Evolutionary conservation across 2,329 filamentous ascomycete genomes (phyloP), one percentile per base, ranked within the genome.

Genomic region (Gnomoniopsis sp.): DNA sequence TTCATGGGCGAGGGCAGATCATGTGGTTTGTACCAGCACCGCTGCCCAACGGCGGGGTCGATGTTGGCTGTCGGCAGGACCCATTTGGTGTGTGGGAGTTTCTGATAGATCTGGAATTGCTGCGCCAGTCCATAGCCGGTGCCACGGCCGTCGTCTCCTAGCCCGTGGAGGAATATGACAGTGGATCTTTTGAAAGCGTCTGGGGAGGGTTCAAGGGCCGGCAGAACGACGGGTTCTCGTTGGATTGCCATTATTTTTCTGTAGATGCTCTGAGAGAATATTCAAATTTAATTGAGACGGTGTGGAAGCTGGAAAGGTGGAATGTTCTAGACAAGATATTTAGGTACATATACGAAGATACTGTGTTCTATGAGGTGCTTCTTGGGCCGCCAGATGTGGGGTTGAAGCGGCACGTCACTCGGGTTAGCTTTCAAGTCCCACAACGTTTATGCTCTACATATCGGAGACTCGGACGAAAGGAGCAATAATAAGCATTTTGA

Each of bases 111-210:
- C 23, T 59, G 57, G 21, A 59, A 59, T 41, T 59, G 52, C 41
- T 59, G 57, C 7, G 30, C 57, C 22, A 59, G 53, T n/a, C 57
- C 57, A 22, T 59, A 56, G 10, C 57, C 57, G 33, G 53, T 59
- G 8, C 57, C 57, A 14, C 44, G 53, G 21, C 57, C 57, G 41
- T 59, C 57, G n/a, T 59, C 57, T 21, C 57, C 57, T 3, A 59
- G 44, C 33, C 57, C 57, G n/a, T 59, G 57, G 10, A 59, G 57
- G 48, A 59, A 59, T 14, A 59, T 52, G 41, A 59, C 14, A 33
- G 57, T 52, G 17, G 57, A 59, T n/a, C 23, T 46, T 17, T 43
- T 34, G 2, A 52, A 55, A 10, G 48, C 38, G 10, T 48, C 48
- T 55, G 57, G 47, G 38, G 49, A 41, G 21, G 23, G 46, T n/a